Base-by-base conservation (phyloP, 805 yeast species). In the Kregervanrija delftensis region DNA sequence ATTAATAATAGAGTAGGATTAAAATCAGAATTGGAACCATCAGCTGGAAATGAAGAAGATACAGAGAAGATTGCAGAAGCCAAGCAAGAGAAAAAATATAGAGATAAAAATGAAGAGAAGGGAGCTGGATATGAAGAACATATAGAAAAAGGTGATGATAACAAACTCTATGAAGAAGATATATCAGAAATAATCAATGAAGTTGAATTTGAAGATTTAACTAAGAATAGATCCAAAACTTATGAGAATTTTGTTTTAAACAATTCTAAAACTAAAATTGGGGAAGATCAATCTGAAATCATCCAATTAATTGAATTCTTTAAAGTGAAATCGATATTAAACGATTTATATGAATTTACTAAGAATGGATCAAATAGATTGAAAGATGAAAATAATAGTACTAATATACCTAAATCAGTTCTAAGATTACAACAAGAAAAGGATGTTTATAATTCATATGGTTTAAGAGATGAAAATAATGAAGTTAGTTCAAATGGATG, bases 181-280 rank as follows among this genome's bases (percentile, higher is more conserved):
- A 49, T 58, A 37, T 52, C 66, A 0, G 63, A 68, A 4, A 49
- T 68, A 8, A 30, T 61, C 3, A 53, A 67, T 4, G 46, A 52
- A 8, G 57, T 57, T 8, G 73, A 69, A 40, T 67, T 70, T 44
- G 44, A 40, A 10, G 34, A 53, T 11, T 50, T 64, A 6, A 61
- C 68, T 2, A 54, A 54, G 17, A 49, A 54, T 1, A 53, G 53
- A 36, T 60, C 66, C 11, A 55, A 51, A 31, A 37, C 51, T 1
- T 62, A 56, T 47, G 57, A 55, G 22, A 49, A 49, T 8, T 50
- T 47, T 35, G 58, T 63, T 32, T 22, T 49, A 38, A 56, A 49
- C 46, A 57, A 45, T 54, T 53, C 46, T 12, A 52, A 49, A 30
- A 38, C 49, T 37, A 43, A 46, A 37, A 50, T 53, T 32, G 38